These are phyloP conservation scores for Pseudogymnoascus sp. DNA, from an alignment of 2,329 filamentous ascomycete species.

Conservation along the genomic window DNA sequence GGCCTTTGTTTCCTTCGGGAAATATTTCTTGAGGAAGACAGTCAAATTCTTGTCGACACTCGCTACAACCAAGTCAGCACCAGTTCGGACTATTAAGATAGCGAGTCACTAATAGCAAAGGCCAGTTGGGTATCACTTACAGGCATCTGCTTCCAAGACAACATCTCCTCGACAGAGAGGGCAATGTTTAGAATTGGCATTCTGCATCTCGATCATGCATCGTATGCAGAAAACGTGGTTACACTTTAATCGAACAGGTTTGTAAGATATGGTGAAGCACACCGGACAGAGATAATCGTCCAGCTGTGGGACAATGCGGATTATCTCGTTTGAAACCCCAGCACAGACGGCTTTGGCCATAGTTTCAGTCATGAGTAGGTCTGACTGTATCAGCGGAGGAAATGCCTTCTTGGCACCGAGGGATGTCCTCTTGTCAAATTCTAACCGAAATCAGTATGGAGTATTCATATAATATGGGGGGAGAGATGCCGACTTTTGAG, in stretches of 20 bases:
- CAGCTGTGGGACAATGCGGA: slow-evolving; percentile 71
- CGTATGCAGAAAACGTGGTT: slow-evolving; percentile 76
- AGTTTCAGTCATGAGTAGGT: slow-evolving; percentile 56
- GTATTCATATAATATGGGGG: background rate
- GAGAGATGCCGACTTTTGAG: slow-evolving; percentile 60
- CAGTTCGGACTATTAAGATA: background rate
- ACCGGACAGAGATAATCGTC: slow-evolving; percentile 79
- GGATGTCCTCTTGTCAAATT: slow-evolving; percentile 81
- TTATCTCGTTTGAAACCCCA: slow-evolving; percentile 64
- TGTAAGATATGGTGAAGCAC: slow-evolving; percentile 72
- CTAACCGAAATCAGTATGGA: slow-evolving; percentile 34
- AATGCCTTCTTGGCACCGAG: slow-evolving; percentile 61
- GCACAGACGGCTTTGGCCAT: slow-evolving; percentile 72
- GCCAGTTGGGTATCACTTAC: slow-evolving; percentile 34
- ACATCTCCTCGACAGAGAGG: slow-evolving; percentile 70
- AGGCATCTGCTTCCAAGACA: slow-evolving; percentile 62
- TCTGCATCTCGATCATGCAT: slow-evolving; percentile 75
- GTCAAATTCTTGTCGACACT: slow-evolving; percentile 65
- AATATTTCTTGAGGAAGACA: slow-evolving; percentile 67
- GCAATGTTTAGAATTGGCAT: slow-evolving; percentile 60
- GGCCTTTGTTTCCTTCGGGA: slow-evolving; percentile 62
- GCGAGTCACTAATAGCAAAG: background rate
- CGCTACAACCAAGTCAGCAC: slow-evolving; percentile 35
- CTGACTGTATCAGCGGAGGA: slow-evolving; percentile 50
- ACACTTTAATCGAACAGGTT: slow-evolving; percentile 71